Conservation (phyloP, 805 yeast species). For the Yarrowia alimentaria region DNA sequence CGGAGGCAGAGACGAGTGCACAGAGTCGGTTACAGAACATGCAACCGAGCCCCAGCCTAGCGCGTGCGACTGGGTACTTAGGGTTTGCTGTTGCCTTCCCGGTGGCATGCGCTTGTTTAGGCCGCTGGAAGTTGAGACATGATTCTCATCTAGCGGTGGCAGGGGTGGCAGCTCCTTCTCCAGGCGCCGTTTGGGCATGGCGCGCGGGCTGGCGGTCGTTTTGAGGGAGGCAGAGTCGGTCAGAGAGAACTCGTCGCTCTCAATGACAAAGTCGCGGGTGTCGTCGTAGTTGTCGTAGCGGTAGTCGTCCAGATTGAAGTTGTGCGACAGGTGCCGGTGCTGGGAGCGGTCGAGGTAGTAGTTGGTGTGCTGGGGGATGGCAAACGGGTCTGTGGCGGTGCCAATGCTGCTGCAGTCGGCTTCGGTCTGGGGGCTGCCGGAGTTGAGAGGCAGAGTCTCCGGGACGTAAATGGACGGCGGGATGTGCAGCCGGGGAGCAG, state of each 20-base stretch:
- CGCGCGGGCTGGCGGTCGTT: slow-evolving; percentile 3
- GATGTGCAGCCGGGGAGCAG: slow-evolving; percentile 9
- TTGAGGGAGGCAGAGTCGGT: slow-evolving; percentile 6
- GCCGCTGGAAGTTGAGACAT: slow-evolving; percentile 6
- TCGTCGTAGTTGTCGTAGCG: slow-evolving; percentile 24
- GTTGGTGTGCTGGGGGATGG: slow-evolving; percentile 15
- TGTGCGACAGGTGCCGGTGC: slow-evolving; percentile 20
- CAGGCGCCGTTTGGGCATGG: slow-evolving; percentile 14
- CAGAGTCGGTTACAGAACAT: too few relatives aligned
- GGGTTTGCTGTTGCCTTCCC: slow-evolving; percentile 16
- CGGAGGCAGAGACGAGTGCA: too few relatives aligned
- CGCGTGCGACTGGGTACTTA: not conserved
- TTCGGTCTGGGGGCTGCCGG: not conserved
- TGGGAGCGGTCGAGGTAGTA: slow-evolving; percentile 6
- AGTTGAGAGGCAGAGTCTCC: not conserved
- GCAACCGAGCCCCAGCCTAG: too few relatives aligned
- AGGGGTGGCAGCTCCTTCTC: slow-evolving; percentile 18
- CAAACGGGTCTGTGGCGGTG: not conserved
- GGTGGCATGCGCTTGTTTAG: slow-evolving; percentile 18
- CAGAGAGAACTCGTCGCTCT: slow-evolving; percentile 12
- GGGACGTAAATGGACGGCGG: slow-evolving; percentile 2
- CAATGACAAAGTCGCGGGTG: slow-evolving; percentile 12
- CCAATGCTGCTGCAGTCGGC: too few relatives aligned
- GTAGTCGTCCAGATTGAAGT: slow-evolving; percentile 23
- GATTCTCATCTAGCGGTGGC: slow-evolving; percentile 12